A percentile compares a stretch with the other conserved stretches of the same genome.
Evolutionary conservation across 176 grass and related monocot species (phyloP).

Genomic region (Coix lacrymajobi): DNA sequence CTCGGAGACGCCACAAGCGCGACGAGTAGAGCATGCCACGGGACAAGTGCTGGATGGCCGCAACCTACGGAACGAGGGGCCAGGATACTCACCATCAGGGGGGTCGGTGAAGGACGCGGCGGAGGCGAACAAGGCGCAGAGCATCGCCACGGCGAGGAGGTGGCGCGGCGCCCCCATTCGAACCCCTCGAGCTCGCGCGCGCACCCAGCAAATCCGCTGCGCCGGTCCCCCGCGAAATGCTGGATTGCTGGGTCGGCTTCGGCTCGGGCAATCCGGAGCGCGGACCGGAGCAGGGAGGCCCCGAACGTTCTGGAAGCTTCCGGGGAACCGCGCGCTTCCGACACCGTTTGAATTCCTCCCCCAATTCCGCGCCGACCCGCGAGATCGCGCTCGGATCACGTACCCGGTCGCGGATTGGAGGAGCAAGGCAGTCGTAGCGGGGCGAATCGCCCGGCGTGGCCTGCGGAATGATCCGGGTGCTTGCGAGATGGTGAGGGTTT

Average conservation of each 20-base stretch:
- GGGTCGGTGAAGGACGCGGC: conserved; percentile 54
- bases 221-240: conserved; percentile 4
- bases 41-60: neutral
- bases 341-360: neutral
- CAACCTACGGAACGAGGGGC: neutral
- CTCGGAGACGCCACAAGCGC: neutral
- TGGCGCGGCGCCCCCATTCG: conserved; percentile 13
- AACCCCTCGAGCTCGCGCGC: neutral
- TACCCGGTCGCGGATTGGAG: neutral
- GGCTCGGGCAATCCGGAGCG: neutral
- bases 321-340: neutral
- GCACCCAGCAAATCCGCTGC: conserved; percentile 1
- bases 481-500: conserved; percentile 17
- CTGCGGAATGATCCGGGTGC: neutral
- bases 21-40: neutral
- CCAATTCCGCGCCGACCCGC: conserved; percentile 11
- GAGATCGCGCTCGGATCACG: neutral
- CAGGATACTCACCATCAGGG: conserved; percentile 41
- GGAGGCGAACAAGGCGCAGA: conserved; percentile 30
- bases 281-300: neutral
- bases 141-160: conserved; percentile 28
- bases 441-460: neutral
- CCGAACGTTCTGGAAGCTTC: conserved; percentile 18
- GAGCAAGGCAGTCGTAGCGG: neutral
- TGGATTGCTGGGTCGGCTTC: too few relatives aligned